Evolutionary conservation across 2,329 filamentous ascomycete genomes (phyloP), one percentile per base, ranked within the genome.

Genomic region (Endocalyx cinctus): DNA sequence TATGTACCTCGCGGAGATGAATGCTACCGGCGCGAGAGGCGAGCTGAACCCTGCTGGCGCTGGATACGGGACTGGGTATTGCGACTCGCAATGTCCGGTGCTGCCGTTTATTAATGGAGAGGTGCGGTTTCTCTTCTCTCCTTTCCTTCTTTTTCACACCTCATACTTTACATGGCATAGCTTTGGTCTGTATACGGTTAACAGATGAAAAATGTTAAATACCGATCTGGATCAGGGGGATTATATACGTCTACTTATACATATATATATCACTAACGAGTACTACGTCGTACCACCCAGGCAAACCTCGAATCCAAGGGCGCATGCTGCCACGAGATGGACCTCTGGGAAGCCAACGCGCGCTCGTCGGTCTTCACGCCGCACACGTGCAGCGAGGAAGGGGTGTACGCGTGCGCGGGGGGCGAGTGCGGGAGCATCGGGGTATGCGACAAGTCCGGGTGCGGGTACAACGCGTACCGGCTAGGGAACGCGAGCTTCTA

Each of bases 321-420:
- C 40, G 66, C 77, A 25, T 83, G 79, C 69, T 84, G 79, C 57
- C 62, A 71, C 27, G 80, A 84, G 59, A 79, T 84, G 71, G 79
- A 84, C 38, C 69, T 80, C 52, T 79, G 75, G 74, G 77, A 82
- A 55, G 74, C 75, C 37, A 81, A 82, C 62, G 66, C 64, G 32
- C 64, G 74, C 41, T 70, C 76, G 6, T 68, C 66, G 13, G 72
- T 75, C 18, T 67, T 70, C 43, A 80, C 77, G 3, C 74, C 77
- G 13, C 77, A 81, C 55, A 64, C 70, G 13, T 81, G 77, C 62
- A 64, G 59, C 40, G 54, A 57, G 20, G 49, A 57, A 8, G 67
- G 66, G 33, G 61, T 54, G 4, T 51, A 50, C 42, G 35, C 43
- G 31, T 77, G 72, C 61, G 37, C 35, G 6, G 49, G 39, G 11